phyloP scores from a whole-genome alignment of 2,329 filamentous ascomycete species.

The Beauveria bassiana region DNA sequence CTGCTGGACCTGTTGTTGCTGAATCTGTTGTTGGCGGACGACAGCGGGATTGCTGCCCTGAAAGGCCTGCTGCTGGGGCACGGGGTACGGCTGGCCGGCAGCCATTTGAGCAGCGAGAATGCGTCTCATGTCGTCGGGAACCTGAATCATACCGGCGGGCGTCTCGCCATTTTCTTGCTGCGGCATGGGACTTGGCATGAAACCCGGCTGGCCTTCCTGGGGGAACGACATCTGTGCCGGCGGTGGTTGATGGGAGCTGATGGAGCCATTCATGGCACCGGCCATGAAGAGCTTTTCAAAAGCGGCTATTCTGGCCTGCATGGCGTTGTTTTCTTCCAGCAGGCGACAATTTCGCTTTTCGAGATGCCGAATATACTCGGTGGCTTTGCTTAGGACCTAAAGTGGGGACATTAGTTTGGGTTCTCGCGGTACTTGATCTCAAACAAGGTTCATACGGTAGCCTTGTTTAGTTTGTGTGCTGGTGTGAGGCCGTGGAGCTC shows the following conservation, averaged over 20 bases:
- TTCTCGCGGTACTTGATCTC: background rate
- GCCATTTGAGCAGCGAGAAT: constrained; percentile 51
- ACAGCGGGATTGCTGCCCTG: constrained; percentile 34
- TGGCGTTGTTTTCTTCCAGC: constrained; percentile 68
- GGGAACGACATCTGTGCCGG: constrained; percentile 45
- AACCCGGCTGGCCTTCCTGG: constrained; percentile 35
- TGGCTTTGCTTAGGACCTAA: constrained; percentile 83
- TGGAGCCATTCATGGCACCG: constrained; percentile 59
- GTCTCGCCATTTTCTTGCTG: constrained; percentile 34
- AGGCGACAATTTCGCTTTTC: constrained; percentile 84
- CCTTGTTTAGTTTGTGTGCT: constrained; percentile 93
- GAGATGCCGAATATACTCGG: constrained; percentile 89
- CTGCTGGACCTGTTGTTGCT: constrained; percentile 40
- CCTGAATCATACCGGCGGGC: constrained; percentile 52
- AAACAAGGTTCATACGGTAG: constrained; percentile 52
- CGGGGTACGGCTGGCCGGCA: constrained; percentile 45
- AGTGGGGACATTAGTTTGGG: constrained; percentile 1
- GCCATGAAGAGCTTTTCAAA: constrained; percentile 74
- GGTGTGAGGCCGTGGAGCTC: constrained; percentile 69
- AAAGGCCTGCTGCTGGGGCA: constrained; percentile 39
- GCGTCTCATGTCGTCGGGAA: constrained; percentile 59
- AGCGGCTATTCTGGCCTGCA: constrained; percentile 70
- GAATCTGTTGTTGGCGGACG: constrained; percentile 49
- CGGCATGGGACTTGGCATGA: constrained; percentile 37
- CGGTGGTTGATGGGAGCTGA: constrained; percentile 47